Conservation (phyloP, 352 stramenopile genomes). For the Saprolegnia diclina region DNA sequence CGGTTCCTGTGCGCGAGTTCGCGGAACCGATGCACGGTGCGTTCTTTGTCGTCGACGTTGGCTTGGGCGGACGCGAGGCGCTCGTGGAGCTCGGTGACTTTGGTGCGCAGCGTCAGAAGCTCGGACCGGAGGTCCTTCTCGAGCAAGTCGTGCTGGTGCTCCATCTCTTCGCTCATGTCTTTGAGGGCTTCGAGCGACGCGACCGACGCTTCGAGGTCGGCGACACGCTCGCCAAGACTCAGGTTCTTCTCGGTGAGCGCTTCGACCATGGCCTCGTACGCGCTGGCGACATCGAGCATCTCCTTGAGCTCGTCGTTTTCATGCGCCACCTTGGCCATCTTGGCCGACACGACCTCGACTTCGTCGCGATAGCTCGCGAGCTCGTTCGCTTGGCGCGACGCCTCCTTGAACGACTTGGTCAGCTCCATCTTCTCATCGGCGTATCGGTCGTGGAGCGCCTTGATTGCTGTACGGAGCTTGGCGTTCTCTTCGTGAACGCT, state of each 20-base stretch:
- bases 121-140: slow-evolving; percentile 68
- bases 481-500: slow-evolving; percentile 68
- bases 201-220: slow-evolving; percentile 65
- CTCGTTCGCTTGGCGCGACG: slow-evolving; percentile 65
- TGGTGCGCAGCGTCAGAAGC: slow-evolving; percentile 51
- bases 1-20: slow-evolving; percentile 59
- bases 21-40: slow-evolving; percentile 73
- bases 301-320: slow-evolving; percentile 84
- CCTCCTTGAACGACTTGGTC: slow-evolving; percentile 70
- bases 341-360: slow-evolving; percentile 60
- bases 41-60: slow-evolving; percentile 65
- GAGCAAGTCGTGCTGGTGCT: slow-evolving; percentile 82
- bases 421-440: slow-evolving; percentile 76
- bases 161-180: slow-evolving; percentile 83
- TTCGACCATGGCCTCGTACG: slow-evolving; percentile 86
- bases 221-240: slow-evolving; percentile 71
- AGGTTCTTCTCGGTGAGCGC: slow-evolving; percentile 85
- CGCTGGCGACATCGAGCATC: slow-evolving; percentile 76
- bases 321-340: slow-evolving; percentile 46
- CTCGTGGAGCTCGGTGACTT: slow-evolving; percentile 60
- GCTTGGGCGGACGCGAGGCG: slow-evolving; percentile 45
- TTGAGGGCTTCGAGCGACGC: slow-evolving; percentile 71
- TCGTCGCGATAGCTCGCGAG: slow-evolving; percentile 56
- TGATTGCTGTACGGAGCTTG: slow-evolving; percentile 74
- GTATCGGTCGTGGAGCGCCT: slow-evolving; percentile 73